phyloP scores from a whole-genome alignment of 148 eudicot species.

The Spergularia bocconei region DNA sequence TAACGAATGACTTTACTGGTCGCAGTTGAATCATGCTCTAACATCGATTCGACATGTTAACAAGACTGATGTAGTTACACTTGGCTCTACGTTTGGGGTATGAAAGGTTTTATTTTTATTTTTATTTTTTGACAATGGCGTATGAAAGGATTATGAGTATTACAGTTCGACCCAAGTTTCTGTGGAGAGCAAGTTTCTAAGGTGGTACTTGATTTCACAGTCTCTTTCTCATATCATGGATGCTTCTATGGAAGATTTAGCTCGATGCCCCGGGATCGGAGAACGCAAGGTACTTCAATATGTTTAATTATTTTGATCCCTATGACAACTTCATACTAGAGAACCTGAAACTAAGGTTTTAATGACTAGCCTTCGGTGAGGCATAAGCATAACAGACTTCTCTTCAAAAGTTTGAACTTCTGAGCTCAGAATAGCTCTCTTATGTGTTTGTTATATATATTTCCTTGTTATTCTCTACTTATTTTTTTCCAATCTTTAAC shows the following conservation, averaged over 20 bases:
- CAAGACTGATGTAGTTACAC: conserved; percentile 93
- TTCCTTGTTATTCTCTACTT: background rate
- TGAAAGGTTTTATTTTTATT: background rate
- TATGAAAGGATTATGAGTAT: background rate
- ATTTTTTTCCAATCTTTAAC: background rate
- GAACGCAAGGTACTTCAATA: conserved; percentile 69
- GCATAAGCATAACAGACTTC: background rate
- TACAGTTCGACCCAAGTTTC: background rate
- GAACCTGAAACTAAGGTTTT: background rate
- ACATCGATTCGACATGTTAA: conserved; percentile 86
- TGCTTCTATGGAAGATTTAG: conserved; percentile 97
- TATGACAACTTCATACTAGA: background rate
- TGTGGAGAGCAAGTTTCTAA: conserved; percentile 1
- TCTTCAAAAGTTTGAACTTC: background rate
- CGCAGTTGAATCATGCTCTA: conserved; percentile 79
- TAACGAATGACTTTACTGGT: conserved; percentile 10
- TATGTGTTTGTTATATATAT: background rate
- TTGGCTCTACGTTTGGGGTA: conserved; percentile 98
- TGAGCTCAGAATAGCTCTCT: background rate
- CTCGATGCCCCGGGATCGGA: conserved; percentile 97
- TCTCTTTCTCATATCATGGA: conserved; percentile 89
- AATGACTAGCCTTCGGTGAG: background rate
- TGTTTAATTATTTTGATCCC: background rate
- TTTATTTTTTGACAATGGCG: too few relatives aligned
- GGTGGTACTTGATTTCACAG: conserved; percentile 32